Base-by-base conservation (phyloP, 1,284 basidiomycete species). In the Puccinia coronata region DNA sequence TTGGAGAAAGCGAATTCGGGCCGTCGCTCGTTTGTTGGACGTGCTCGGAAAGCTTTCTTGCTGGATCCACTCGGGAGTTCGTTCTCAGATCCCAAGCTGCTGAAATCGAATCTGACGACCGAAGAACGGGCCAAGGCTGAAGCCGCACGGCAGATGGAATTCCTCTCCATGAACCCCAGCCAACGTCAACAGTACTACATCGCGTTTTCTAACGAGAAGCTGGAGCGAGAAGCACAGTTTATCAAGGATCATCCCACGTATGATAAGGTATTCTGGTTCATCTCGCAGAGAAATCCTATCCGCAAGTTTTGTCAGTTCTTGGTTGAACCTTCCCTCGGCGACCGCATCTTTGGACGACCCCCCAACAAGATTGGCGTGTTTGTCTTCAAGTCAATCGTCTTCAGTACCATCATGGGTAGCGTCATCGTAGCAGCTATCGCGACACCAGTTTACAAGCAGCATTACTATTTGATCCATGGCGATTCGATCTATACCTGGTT, bases 221-320 rank as follows among this genome's bases (percentile, higher is more conserved):
- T 91, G n/a, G 93, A 93, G 18, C 90, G 91, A 84, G 92, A 92
- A 84, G 92, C 93, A 0, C 92, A 94, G 83, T 94, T 97, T 85
- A 97, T 98, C 83, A 90, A 90, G 1, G 90, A 92, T 65, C 92
- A 98, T 87, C 95, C 96, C 0, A 91, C 92, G 0, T 99, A 93
- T 84, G 96, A 98, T 87, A 92, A 92, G 84, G 91, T 93, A 0
- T 92, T 98, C 83, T 98, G 94, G 92, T 83, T 97, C 12, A 92
- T 98, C 85, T 91, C 92, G 2, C 95, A 97, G 87, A 90, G 90
- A 84, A 95, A 92, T 83, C 86, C 87, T 3, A 70, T 97, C 59
- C 92, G 96, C 0, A 89, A 88, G 74, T 86, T 92, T 80, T 98
- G 93, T 85, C 96, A 99, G 87, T 91, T 90, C 80, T 86, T 97